Percentiles rank a stretch among this genome's conserved stretches.
These are phyloP conservation scores for Globisporangium nunn DNA, from an alignment of 352 stramenopile genomes.

Conservation along the genomic window DNA sequence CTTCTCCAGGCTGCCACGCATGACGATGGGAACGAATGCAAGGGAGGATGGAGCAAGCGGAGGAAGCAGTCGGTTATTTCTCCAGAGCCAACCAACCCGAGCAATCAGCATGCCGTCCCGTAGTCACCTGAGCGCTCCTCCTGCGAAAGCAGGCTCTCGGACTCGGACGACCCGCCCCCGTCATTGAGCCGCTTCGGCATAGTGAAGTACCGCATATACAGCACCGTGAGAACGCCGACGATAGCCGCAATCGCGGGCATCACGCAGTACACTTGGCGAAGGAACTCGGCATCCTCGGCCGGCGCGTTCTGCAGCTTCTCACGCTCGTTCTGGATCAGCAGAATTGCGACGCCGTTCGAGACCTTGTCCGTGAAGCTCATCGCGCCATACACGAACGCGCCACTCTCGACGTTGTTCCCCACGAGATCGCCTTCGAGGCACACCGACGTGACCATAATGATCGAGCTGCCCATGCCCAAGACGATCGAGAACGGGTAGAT, in stretches of 20 bases:
- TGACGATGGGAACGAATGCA: background rate
- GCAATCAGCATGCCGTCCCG: slow-evolving; percentile 8
- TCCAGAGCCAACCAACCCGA: background rate
- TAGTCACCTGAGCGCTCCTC: slow-evolving; percentile 17
- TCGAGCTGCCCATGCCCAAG: slow-evolving; percentile 79
- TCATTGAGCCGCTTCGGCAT: slow-evolving; percentile 20
- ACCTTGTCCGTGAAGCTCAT: slow-evolving; percentile 89
- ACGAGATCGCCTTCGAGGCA: slow-evolving; percentile 78
- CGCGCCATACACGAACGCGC: slow-evolving; percentile 80
- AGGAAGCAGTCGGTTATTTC: slow-evolving; percentile 1
- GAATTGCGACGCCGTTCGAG: slow-evolving; percentile 74
- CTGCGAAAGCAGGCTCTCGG: slow-evolving; percentile 21
- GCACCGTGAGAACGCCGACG: slow-evolving; percentile 47
- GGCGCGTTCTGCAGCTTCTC: slow-evolving; percentile 57
- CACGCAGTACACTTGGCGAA: slow-evolving; percentile 71
- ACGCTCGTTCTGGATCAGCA: slow-evolving; percentile 78
- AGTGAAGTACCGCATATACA: slow-evolving; percentile 73
- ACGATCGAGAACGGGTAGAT: slow-evolving; percentile 67
- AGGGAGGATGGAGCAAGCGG: background rate
- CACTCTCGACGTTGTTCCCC: slow-evolving; percentile 74
- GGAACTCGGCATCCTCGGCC: slow-evolving; percentile 52
- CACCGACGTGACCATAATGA: slow-evolving; percentile 85
- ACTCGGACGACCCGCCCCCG: slow-evolving; percentile 17
- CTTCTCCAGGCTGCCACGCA: background rate
- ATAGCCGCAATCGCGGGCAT: slow-evolving; percentile 55